Evolutionary conservation across 768 basidiomycete species (phyloP), one percentile per base, ranked within the genome.

Genomic region (Panus rudis): DNA sequence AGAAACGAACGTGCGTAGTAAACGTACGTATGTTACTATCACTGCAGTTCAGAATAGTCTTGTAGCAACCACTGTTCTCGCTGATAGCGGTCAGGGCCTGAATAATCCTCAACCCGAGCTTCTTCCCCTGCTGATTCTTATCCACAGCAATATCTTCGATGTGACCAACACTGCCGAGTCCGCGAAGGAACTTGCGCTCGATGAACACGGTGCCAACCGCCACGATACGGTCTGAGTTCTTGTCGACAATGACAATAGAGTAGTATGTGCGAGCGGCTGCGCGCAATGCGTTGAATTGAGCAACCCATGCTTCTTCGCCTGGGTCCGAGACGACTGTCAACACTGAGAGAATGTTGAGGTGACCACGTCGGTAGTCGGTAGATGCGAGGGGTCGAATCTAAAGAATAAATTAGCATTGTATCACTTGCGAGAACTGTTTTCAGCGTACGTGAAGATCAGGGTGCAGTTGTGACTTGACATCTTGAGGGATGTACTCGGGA

Each of bases 111-210:
- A 88, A 62, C 0, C 96, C 96, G 24, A 99, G 73, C 63, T 90
- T 92, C 66, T 84, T 85, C 24, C 96, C 96, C 70, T 96, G 92
- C 66, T 86, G 78, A 32, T 63, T 69, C 65, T 84, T 81, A 64
- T 87, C 80, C 16, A 99, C 93, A 3, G 91, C 93, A 49, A 99
- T 96, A 60, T 99, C 96, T 65, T 99, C 96, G 50, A 99, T 92
- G 58, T 99, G 96, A 0, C 93, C 96, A 12, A 92, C 88, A 50
- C 73, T 73, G 17, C 90, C 89, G n/a, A 89, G 68, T 1, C 76
- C 79, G 30, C 92, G 76, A 32, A 92, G 67, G 73, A 98, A 97
- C 69, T 99, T 98, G 67, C 85, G 84, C 66, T 99, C 96, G 50
- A 98, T 63, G 58, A 98, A 79, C 42, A 96, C 69, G 6, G 79